A percentile compares a stretch with the other conserved stretches of the same genome.
Conservation (phyloP, 805 yeast genomes). For the Zygoascus ofunaensis region DNA sequence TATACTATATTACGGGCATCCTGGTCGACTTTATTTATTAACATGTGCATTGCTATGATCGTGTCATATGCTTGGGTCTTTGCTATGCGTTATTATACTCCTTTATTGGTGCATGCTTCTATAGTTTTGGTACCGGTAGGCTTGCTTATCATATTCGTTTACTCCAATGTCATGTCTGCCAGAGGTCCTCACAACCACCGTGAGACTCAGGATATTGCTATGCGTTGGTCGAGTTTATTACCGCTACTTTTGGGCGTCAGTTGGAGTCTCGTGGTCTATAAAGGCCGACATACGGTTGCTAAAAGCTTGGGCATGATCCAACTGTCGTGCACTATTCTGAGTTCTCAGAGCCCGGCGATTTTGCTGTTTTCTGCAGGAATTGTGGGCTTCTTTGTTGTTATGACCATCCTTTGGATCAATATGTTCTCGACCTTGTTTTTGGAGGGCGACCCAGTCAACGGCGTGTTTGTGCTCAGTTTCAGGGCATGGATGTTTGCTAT, state of each 20-base stretch:
- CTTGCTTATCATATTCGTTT: conserved; percentile 19
- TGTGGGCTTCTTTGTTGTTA: conserved; percentile 22
- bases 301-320: conserved; percentile 30
- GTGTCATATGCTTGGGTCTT: conserved; percentile 25
- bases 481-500: conserved; percentile 27
- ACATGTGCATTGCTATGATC: conserved; percentile 20
- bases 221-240: conserved; percentile 26
- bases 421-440: conserved; percentile 28
- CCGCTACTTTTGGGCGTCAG: conserved; percentile 20
- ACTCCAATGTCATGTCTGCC: conserved; percentile 27
- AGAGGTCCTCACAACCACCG: conserved; percentile 25
- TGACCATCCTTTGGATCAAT: conserved; percentile 30
- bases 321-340: conserved; percentile 28
- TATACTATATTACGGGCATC: conserved; percentile 22
- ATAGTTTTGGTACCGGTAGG: conserved; percentile 25
- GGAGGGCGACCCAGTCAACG: conserved; percentile 18
- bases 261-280: conserved; percentile 25
- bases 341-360: conserved; percentile 25
- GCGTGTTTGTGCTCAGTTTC: conserved; percentile 23
- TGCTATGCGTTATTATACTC: conserved; percentile 20
- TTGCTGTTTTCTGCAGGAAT: conserved; percentile 24
- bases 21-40: conserved; percentile 14
- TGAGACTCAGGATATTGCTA: conserved; percentile 23
- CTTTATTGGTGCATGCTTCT: conserved; percentile 20
- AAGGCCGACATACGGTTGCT: conserved; percentile 20